Base-by-base conservation (phyloP, 768 basidiomycete genomes). In the Suillus subaureus region DNA sequence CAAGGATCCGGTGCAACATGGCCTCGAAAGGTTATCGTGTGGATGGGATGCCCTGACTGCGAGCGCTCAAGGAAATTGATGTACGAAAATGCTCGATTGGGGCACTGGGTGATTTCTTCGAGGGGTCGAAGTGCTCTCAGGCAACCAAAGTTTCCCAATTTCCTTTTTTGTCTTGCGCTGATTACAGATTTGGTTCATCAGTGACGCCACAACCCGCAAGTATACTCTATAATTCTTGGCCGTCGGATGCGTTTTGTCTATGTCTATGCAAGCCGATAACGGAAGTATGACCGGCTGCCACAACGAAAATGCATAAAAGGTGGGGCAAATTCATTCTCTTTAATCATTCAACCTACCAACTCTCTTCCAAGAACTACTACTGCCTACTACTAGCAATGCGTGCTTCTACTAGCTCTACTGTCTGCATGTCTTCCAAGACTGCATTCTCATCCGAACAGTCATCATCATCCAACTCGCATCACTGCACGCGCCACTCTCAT, bases 161-260 rank as follows among this genome's bases (percentile, higher is more conserved):
- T 16, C 64, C 71, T 65, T 63, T 68, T 75, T 26, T 0, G 65
- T 26, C 52, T 21, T 62, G 69, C 74, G 68, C 55, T 40, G 57
- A 40, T 39, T 40, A 58, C 58, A 21, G 40, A 66, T 70, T 68
- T 69, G 64, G 72, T 75, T 73, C 76, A 75, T 77, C 74, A 77
- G 64, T 76, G 74, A 71, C 75, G 75, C 76, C 75, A 76, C 75
- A 77, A 77, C 76, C 77, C 73, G 74, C 73, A 77, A 42, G 58
- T 60, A 13, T n/a, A 43, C 40, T 76, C 75, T 66, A 67, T 39
- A 49, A 28, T 55, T 66, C 63, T 42, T 64, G 65, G 11, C 68
- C 71, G 72, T 75, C 75, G 72, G 74, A 73, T 75, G 68, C 71
- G 58, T 74, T 71, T 75, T 66, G 68, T 66, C 70, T 55, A n/a